Conservation (phyloP, 1,139 yeast species). For the Pichia sp. region DNA sequence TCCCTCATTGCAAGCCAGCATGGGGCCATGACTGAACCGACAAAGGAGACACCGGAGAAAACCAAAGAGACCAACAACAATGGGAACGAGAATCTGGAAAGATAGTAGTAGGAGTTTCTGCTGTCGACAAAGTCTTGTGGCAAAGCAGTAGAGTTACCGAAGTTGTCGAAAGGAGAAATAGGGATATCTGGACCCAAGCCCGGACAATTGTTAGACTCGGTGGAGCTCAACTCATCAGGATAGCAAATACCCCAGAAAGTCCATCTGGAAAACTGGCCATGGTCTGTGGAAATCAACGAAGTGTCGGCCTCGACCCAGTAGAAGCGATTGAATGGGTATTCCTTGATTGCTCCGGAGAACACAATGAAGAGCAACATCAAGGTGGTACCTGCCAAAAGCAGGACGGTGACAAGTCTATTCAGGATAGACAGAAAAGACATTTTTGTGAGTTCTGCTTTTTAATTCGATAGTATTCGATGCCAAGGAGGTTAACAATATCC, state of each 20-base stretch:
- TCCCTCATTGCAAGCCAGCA: constrained; percentile 46
- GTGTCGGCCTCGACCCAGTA: constrained; percentile 75
- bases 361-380: constrained; percentile 57
- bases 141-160: constrained; percentile 45
- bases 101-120: constrained; percentile 59
- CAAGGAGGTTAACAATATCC: neutral
- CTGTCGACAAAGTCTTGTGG: constrained; percentile 53
- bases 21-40: constrained; percentile 32
- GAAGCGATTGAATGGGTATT: constrained; percentile 58
- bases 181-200: constrained; percentile 56
- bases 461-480: neutral
- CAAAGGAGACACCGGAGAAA: constrained; percentile 46
- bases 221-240: constrained; percentile 24
- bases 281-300: constrained; percentile 50
- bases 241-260: constrained; percentile 80
- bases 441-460: neutral
- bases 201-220: constrained; percentile 29
- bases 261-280: constrained; percentile 55
- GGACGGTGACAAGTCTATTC: constrained; percentile 23
- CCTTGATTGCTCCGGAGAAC: constrained; percentile 60
- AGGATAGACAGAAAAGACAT: constrained; percentile 2
- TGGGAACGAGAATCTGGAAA: constrained; percentile 68
- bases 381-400: constrained; percentile 42
- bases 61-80: constrained; percentile 58
- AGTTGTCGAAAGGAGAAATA: constrained; percentile 69